Percentiles rank a stretch among this genome's conserved stretches.
These are phyloP conservation scores for Elsinoe arachidis DNA, from an alignment of 2,329 filamentous ascomycete species.

Conservation along the genomic window DNA sequence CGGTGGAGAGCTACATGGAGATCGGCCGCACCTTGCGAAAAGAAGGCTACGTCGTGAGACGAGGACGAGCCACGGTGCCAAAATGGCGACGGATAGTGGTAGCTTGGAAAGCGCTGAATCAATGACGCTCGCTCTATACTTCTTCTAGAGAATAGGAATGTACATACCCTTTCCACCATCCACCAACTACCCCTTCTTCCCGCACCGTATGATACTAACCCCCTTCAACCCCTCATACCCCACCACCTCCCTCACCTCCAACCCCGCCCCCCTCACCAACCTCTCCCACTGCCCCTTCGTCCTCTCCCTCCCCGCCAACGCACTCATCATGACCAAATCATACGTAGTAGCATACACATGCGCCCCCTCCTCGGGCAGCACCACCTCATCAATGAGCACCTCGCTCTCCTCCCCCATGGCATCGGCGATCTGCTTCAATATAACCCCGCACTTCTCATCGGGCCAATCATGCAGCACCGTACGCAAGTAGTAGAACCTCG, in stretches of 20 bases:
- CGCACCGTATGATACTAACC: neutral
- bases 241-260: neutral
- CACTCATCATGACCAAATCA: neutral
- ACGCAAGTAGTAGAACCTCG: neutral
- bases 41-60: slow-evolving; percentile 36
- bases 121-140: neutral
- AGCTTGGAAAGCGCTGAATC: slow-evolving; percentile 48
- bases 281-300: neutral
- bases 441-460: neutral
- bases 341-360: neutral
- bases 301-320: neutral
- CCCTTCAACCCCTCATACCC: neutral
- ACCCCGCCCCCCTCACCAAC: neutral
- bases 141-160: neutral
- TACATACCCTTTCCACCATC: neutral
- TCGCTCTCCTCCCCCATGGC: neutral
- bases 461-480: neutral
- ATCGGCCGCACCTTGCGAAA: slow-evolving; percentile 56
- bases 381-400: neutral
- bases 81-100: slow-evolving; percentile 44
- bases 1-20: slow-evolving; percentile 68
- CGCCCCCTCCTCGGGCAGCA: neutral
- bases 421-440: neutral
- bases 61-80: slow-evolving; percentile 40
- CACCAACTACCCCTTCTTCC: neutral